Evolutionary conservation across 352 stramenopile genomes (phyloP).

Genomic region (Pythium volutum): DNA sequence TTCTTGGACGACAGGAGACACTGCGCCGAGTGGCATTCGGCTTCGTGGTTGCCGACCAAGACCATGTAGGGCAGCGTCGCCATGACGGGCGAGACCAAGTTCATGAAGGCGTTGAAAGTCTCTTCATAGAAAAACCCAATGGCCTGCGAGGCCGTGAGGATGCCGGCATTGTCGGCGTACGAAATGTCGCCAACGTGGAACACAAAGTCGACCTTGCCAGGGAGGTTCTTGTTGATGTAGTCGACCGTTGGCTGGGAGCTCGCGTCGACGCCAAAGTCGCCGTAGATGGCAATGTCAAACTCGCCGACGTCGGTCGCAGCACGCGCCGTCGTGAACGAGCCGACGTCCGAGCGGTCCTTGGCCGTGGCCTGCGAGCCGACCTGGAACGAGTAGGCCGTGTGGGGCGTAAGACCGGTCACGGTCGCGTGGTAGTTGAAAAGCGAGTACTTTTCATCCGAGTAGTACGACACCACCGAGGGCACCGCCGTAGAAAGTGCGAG

Average conservation of each 20-base stretch:
- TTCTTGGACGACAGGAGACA: slow-evolving; percentile 51
- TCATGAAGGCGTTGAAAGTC: slow-evolving; percentile 86
- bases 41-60: slow-evolving; percentile 83
- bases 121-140: slow-evolving; percentile 85
- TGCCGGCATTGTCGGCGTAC: slow-evolving; percentile 36
- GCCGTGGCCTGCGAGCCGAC: slow-evolving; percentile 14
- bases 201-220: slow-evolving; percentile 44
- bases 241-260: slow-evolving; percentile 38
- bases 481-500: slow-evolving; percentile 19
- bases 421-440: slow-evolving; percentile 48
- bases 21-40: slow-evolving; percentile 73
- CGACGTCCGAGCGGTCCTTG: slow-evolving; percentile 1
- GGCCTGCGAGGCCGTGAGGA: slow-evolving; percentile 20
- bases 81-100: slow-evolving; percentile 52
- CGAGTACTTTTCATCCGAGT: slow-evolving; percentile 43
- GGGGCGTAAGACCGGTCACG: slow-evolving; percentile 29
- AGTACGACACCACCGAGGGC: slow-evolving; percentile 27
- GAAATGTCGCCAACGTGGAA: slow-evolving; percentile 76
- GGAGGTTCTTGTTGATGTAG: slow-evolving; percentile 33
- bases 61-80: slow-evolving; percentile 79
- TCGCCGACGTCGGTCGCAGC: slow-evolving; percentile 22
- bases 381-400: slow-evolving; percentile 42
- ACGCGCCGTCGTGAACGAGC: slow-evolving; percentile 46
- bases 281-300: slow-evolving; percentile 57
- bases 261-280: slow-evolving; percentile 43